phyloP scores from a whole-genome alignment of 2,329 filamentous ascomycete genomes.

The Incumbomyces lentus region DNA sequence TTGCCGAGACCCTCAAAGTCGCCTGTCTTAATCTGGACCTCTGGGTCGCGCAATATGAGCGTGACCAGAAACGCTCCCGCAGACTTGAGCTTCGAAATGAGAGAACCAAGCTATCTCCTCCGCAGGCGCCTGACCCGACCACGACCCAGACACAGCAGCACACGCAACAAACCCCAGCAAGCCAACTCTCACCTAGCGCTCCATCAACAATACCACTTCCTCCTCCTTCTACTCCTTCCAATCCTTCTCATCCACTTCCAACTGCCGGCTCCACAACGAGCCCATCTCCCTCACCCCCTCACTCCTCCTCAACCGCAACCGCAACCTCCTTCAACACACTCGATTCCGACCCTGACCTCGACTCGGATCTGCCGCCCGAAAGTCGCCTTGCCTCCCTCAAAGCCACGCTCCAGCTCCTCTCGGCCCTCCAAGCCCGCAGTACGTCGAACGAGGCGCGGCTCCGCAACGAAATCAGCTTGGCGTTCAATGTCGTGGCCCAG shows the following conservation, averaged over 20 bases:
- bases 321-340: neutral
- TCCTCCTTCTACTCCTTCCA: no score
- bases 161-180: no score
- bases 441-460: neutral
- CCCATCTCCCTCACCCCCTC: neutral
- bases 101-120: no score
- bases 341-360: no score
- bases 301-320: neutral
- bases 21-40: neutral
- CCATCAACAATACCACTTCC: no score
- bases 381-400: neutral
- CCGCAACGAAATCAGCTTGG: constrained; percentile 5
- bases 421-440: neutral
- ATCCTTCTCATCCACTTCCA: no score
- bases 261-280: neutral
- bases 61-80: neutral
- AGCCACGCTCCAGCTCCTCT: constrained; percentile 1
- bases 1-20: neutral
- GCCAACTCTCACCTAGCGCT: no score
- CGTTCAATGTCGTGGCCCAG: constrained; percentile 3
- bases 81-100: neutral
- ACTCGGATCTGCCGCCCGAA: neutral
- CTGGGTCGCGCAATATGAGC: neutral
- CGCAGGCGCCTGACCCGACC: neutral
- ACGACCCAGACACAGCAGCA: neutral